Percentiles rank a stretch among this genome's conserved stretches.
Evolutionary conservation across 805 yeast species (phyloP).

Genomic region (Kodamaea nitidulidarum): DNA sequence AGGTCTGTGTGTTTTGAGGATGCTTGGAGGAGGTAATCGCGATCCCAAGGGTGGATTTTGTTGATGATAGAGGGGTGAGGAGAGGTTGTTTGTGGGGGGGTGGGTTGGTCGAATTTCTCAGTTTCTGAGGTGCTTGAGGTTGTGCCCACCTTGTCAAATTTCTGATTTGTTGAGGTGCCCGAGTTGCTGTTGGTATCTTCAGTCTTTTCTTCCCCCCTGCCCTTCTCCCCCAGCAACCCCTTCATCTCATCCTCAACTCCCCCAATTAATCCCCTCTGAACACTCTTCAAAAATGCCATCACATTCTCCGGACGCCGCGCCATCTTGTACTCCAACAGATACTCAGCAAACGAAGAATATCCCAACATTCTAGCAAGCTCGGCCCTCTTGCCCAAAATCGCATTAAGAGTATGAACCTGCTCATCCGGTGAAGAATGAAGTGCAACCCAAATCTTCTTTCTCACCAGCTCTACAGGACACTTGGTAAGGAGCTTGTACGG

Average conservation of each 20-base stretch:
- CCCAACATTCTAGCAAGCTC: slow-evolving; percentile 72
- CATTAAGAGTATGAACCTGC: slow-evolving; percentile 59
- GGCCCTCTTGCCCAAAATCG: slow-evolving; percentile 62
- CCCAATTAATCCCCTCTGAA: slow-evolving; percentile 37
- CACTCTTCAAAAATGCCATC: slow-evolving; percentile 55
- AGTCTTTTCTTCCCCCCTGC: background rate
- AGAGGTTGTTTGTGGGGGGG: too few species aligned
- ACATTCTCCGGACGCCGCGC: slow-evolving; percentile 80
- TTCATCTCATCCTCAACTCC: background rate
- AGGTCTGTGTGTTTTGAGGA: slow-evolving; percentile 12
- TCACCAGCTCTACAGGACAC: slow-evolving; percentile 50
- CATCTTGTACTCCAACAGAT: slow-evolving; percentile 87
- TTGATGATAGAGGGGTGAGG: slow-evolving; percentile 43
- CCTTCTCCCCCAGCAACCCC: background rate
- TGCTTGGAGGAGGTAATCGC: slow-evolving; percentile 53
- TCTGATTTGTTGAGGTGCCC: too few species aligned
- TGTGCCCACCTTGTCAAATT: too few species aligned
- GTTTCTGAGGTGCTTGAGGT: too few species aligned
- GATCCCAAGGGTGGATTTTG: slow-evolving; percentile 82
- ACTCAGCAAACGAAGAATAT: slow-evolving; percentile 63
- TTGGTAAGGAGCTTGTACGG: slow-evolving; percentile 63
- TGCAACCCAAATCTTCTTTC: slow-evolving; percentile 71
- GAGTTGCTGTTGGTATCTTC: slow-evolving; percentile 17
- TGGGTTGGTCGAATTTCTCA: too few species aligned
- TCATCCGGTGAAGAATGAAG: slow-evolving; percentile 60